A percentile compares a stretch with the other conserved stretches of the same genome.
phyloP scores from a whole-genome alignment of 2,329 filamentous ascomycete genomes.

The Penicillium nordicum region DNA sequence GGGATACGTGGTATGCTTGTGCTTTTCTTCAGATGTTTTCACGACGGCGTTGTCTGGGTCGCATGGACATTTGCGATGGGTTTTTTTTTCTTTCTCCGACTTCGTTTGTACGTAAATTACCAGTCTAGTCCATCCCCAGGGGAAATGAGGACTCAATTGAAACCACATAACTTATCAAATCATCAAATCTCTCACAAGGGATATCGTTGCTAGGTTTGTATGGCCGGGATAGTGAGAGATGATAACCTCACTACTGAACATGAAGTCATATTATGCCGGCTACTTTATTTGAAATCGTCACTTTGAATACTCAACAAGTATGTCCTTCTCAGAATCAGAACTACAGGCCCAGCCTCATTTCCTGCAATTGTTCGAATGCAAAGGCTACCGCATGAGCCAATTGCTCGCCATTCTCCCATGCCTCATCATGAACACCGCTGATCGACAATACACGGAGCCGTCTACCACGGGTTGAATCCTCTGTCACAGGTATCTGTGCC shows the following conservation, averaged over 20 bases:
- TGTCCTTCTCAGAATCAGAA: not conserved
- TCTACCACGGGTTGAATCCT: constrained; percentile 34
- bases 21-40: constrained; percentile 21
- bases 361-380: constrained; percentile 29
- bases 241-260: not conserved
- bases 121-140: not conserved
- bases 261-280: not conserved
- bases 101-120: constrained; percentile 23
- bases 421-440: constrained; percentile 40
- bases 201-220: not conserved
- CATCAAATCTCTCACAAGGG: not conserved
- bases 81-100: constrained; percentile 17
- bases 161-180: constrained; percentile 3
- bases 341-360: constrained; percentile 21
- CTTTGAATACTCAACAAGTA: not conserved
- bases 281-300: not conserved
- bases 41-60: constrained; percentile 29
- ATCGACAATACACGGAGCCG: constrained; percentile 39
- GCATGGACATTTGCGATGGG: constrained; percentile 16
- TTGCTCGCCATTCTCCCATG: constrained; percentile 41
- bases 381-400: constrained; percentile 38
- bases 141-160: constrained; percentile 10
- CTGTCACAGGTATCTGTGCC: constrained; percentile 6
- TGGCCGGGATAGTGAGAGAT: not conserved
- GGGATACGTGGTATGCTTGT: constrained; percentile 21